Evolutionary conservation across 176 grass and related monocot species (phyloP).

Genomic region (Microstegium vimineum): DNA sequence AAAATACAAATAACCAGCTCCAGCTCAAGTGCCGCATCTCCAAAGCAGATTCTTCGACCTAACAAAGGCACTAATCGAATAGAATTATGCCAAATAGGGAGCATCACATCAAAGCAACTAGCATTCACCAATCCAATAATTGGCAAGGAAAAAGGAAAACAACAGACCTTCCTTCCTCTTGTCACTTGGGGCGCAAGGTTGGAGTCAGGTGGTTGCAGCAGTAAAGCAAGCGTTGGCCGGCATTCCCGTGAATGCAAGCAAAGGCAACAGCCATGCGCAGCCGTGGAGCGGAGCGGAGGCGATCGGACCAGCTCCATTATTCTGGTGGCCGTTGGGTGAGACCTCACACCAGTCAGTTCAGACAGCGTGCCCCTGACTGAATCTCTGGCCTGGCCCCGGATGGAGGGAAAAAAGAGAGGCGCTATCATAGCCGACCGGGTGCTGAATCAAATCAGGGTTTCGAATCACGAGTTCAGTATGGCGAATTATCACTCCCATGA

Average conservation of each 20-base stretch:
- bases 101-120: neutral
- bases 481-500: slow-evolving; percentile 1
- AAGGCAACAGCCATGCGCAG: slow-evolving; percentile 12
- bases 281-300: slow-evolving; percentile 18
- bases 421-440: neutral
- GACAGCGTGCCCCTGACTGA: slow-evolving; percentile 24
- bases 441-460: slow-evolving; percentile 26
- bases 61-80: slow-evolving; percentile 21
- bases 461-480: slow-evolving; percentile 20
- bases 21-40: slow-evolving; percentile 11
- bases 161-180: neutral
- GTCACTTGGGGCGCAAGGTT: slow-evolving; percentile 37
- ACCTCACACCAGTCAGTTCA: slow-evolving; percentile 21
- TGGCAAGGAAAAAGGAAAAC: neutral
- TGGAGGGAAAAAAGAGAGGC: neutral
- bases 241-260: slow-evolving; percentile 46
- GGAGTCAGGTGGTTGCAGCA: slow-evolving; percentile 30
- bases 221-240: slow-evolving; percentile 29
- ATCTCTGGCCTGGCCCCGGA: neutral
- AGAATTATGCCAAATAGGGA: slow-evolving; percentile 18
- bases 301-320: slow-evolving; percentile 32
- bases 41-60: slow-evolving; percentile 32
- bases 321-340: slow-evolving; percentile 31
- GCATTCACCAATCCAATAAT: slow-evolving; percentile 34
- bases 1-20: neutral